phyloP scores from a whole-genome alignment of 108 stramenopile species.

The Pseudonitzschia delicatissima region DNA sequence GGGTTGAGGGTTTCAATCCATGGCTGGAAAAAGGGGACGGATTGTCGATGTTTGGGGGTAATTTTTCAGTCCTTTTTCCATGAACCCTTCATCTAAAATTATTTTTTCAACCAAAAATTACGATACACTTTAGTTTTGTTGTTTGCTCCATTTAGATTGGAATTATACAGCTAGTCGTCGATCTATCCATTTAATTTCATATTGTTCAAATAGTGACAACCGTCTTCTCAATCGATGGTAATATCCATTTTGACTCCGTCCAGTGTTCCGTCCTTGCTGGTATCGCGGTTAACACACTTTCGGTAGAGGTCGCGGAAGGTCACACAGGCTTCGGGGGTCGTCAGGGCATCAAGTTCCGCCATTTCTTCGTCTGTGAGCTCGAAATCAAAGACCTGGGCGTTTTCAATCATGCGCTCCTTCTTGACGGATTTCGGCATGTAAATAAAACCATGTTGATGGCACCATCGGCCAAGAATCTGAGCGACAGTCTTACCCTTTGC shows the following conservation, averaged over 20 bases:
- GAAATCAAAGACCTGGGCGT: slow-evolving; percentile 90
- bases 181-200: too few relatives aligned
- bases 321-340: slow-evolving; percentile 63
- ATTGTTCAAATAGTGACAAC: not conserved
- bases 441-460: slow-evolving; percentile 85
- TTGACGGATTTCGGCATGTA: slow-evolving; percentile 88
- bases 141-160: too few relatives aligned
- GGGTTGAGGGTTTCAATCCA: too few relatives aligned
- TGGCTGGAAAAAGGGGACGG: too few relatives aligned
- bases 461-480: slow-evolving; percentile 92
- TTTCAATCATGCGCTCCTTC: slow-evolving; percentile 85
- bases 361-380: slow-evolving; percentile 67
- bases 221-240: slow-evolving; percentile 59
- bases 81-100: too few relatives aligned
- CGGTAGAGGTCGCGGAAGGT: slow-evolving; percentile 70
- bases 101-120: too few relatives aligned
- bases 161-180: too few relatives aligned
- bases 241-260: slow-evolving; percentile 90
- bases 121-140: too few relatives aligned
- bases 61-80: too few relatives aligned
- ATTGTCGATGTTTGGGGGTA: too few relatives aligned
- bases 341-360: slow-evolving; percentile 65
- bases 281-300: slow-evolving; percentile 90
- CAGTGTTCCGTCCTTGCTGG: slow-evolving; percentile 86
- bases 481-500: slow-evolving; percentile 60